Evolutionary conservation across 2,329 filamentous ascomycete species (phyloP), one percentile per base, ranked within the genome.

Genomic region (Periconia sp.): DNA sequence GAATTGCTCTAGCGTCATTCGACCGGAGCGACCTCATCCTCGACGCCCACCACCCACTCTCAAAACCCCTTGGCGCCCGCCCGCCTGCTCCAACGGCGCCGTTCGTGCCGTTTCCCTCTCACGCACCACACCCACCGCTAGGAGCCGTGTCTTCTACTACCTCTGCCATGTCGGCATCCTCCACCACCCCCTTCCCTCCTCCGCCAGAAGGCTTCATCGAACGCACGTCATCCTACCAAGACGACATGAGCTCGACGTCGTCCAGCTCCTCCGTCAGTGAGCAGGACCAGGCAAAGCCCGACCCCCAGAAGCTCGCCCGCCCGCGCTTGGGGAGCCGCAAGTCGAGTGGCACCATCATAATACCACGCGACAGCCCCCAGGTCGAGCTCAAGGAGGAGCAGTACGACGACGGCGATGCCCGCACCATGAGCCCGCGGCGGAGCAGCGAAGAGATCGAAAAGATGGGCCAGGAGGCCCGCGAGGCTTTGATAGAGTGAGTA

Each of bases 341-440:
- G 71, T 88, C 86, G 57, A 92, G 88, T 66, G 88, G 88, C 43
- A 90, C 89, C 34, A 86, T 94, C 53, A 88, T 92, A 52, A 87
- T 95, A 26, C 86, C 87, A 24, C 83, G 89, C 56, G 88, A 92
- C 63, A 87, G 81, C 59, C 83, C 82, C 15, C 83, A 86, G 46
- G 83, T 89, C 48, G 87, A 89, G 54, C 82, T 88, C 24, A 75
- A 86, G 48, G 85, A 89, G 52, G 82, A 87, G 50, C 81, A 89
- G 51, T 88, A 91, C 57, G 89, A 91, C 18, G 87, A 91, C 17
- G 88, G 90, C 67, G 92, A 96, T 69, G 92, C 94, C 49, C 79
- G 92, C 61, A 88, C 90, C 48, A 97, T 99, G 92, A 96, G 92
- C 68, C 92, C 92, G 2, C 80, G 92, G 57, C 79, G 92, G 60